These are phyloP conservation scores for Chaetomiaceae sp. DNA, from an alignment of 2,329 filamentous ascomycete genomes.

Conservation along the genomic window DNA sequence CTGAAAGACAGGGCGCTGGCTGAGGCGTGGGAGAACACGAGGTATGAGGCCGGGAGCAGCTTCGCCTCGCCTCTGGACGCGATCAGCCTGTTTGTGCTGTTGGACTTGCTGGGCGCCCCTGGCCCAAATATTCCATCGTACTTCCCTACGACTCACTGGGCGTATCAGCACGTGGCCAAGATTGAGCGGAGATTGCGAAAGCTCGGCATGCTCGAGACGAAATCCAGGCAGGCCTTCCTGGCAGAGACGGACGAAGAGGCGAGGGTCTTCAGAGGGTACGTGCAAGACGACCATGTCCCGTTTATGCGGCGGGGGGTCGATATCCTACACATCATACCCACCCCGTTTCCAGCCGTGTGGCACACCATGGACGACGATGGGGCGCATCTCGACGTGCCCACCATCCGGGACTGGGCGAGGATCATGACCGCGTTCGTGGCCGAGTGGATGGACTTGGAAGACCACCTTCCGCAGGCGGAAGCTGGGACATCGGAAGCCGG, in stretches of 20 bases:
- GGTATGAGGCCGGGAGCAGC: conserved; percentile 65
- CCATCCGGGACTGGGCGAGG: conserved; percentile 79
- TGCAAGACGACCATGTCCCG: conserved; percentile 86
- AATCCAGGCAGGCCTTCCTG: conserved; percentile 52
- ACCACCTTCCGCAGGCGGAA: conserved; percentile 7
- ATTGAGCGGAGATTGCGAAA: conserved; percentile 53
- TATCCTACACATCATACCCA: conserved; percentile 81
- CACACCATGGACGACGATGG: conserved; percentile 79
- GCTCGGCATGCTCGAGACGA: conserved; percentile 45
- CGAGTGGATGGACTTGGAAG: conserved; percentile 80
- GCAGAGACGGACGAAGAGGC: conserved; percentile 52
- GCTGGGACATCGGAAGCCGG: background rate
- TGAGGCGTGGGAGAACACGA: conserved; percentile 67
- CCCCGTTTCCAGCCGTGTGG: conserved; percentile 78
- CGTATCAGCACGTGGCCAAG: conserved; percentile 53
- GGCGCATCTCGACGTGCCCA: conserved; percentile 72
- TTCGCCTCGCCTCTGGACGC: conserved; percentile 69
- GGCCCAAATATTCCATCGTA: conserved; percentile 56
- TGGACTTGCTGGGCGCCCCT: conserved; percentile 54
- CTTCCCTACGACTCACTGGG: conserved; percentile 66
- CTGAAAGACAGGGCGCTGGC: conserved; percentile 56
- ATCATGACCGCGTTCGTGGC: conserved; percentile 78
- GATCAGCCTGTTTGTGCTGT: conserved; percentile 62
- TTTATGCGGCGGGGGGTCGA: conserved; percentile 85
- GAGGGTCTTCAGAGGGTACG: conserved; percentile 50